Conservation (phyloP, 2,329 filamentous ascomycete species). For the Grosmannia huntii region DNA sequence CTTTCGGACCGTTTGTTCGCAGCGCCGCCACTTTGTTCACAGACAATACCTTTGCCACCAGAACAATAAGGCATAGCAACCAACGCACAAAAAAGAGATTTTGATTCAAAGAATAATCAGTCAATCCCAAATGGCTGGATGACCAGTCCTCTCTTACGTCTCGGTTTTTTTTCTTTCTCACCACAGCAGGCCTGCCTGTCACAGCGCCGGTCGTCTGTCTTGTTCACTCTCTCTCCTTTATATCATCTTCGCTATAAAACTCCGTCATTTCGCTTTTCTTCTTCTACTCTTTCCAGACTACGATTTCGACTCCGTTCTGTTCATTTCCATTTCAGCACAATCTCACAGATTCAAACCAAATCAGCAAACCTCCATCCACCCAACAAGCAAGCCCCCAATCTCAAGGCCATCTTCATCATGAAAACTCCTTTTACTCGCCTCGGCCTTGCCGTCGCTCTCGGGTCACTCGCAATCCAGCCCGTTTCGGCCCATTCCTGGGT, state of each 20-base stretch:
- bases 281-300: no score
- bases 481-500: constrained; percentile 65
- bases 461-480: constrained; percentile 8
- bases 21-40: neutral
- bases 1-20: neutral
- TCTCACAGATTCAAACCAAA: no score
- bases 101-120: neutral
- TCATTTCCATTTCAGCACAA: no score
- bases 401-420: no score
- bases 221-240: neutral
- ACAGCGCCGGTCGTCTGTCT: neutral
- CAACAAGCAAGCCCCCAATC: neutral
- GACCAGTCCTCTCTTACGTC: neutral
- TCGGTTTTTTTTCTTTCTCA: neutral
- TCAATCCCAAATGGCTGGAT: neutral
- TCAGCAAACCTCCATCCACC: no score
- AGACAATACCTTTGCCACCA: neutral
- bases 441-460: neutral
- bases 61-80: neutral
- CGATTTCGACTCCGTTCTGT: no score
- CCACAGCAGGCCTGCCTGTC: neutral
- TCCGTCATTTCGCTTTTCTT: no score
- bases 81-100: neutral
- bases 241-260: neutral
- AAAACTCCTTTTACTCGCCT: neutral